phyloP scores from a whole-genome alignment of 1,284 basidiomycete species.

The Inonotus hispidus region DNA sequence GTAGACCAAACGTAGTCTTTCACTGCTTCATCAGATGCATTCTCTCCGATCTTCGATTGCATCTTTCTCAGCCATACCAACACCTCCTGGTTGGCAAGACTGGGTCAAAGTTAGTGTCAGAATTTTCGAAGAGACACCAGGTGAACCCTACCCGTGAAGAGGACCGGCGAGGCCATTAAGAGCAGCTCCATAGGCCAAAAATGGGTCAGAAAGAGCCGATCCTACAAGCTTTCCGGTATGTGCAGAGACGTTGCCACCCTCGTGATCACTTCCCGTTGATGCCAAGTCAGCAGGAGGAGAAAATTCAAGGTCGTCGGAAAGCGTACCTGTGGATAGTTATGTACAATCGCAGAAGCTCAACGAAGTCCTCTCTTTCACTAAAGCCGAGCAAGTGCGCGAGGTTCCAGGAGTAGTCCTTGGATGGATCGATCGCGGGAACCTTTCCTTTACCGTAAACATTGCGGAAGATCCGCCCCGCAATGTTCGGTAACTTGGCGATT shows the following conservation, averaged over 20 bases:
- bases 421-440: constrained; percentile 81
- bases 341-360: constrained; percentile 95
- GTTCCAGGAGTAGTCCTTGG: constrained; percentile 93
- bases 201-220: constrained; percentile 96
- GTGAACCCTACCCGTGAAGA: constrained; percentile 64
- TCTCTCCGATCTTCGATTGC: constrained; percentile 79
- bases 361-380: constrained; percentile 83
- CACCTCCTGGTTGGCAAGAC: constrained; percentile 94
- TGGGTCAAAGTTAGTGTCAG: constrained; percentile 15
- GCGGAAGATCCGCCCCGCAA: constrained; percentile 95
- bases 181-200: constrained; percentile 91
- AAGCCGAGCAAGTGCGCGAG: constrained; percentile 90
- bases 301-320: neutral
- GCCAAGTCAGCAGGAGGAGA: neutral
- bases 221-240: constrained; percentile 96
- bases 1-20: constrained; percentile 93
- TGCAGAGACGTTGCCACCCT: constrained; percentile 98
- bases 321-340: constrained; percentile 88
- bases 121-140: neutral
- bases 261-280: constrained; percentile 65
- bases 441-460: constrained; percentile 92
- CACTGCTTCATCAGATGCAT: constrained; percentile 79
- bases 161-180: constrained; percentile 97
- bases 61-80: constrained; percentile 88
- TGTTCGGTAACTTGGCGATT: constrained; percentile 96